phyloP scores from a whole-genome alignment of 208 protist genomes.

The Crithidia brevicula region DNA sequence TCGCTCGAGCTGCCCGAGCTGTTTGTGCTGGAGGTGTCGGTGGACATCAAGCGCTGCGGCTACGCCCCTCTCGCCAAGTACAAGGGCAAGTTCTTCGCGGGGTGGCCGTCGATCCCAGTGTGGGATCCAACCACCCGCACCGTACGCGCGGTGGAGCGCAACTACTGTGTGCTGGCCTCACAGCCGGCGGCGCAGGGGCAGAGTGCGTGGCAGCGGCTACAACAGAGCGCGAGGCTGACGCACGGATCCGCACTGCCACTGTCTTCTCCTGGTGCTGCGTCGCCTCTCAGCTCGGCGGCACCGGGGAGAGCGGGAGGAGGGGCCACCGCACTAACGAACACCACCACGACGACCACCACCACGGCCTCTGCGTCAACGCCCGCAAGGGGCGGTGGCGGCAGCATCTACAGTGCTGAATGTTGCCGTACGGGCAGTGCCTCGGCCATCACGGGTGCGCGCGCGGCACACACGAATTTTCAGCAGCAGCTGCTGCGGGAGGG shows the following conservation, averaged over 20 bases:
- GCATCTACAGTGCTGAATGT: no score
- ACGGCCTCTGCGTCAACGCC: neutral
- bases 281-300: neutral
- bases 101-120: constrained; percentile 71
- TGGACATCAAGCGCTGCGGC: constrained; percentile 52
- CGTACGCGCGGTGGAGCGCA: constrained; percentile 48
- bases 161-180: constrained; percentile 48
- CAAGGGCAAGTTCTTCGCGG: constrained; percentile 73
- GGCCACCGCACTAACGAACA: neutral
- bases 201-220: constrained; percentile 8
- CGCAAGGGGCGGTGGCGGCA: no score
- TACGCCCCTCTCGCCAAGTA: constrained; percentile 42
- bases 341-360: neutral
- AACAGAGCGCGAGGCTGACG: neutral
- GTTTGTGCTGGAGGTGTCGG: constrained; percentile 60
- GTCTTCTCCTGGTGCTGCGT: neutral
- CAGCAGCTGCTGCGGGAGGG: constrained; percentile 17
- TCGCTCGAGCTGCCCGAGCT: constrained; percentile 42
- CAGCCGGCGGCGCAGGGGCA: constrained; percentile 18
- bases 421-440: no score
- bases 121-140: constrained; percentile 53
- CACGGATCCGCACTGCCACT: neutral
- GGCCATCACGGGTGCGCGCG: neutral
- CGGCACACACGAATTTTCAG: neutral
- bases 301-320: neutral